Conservation (phyloP, 768 basidiomycete species). For the Leccinellum albellum region DNA sequence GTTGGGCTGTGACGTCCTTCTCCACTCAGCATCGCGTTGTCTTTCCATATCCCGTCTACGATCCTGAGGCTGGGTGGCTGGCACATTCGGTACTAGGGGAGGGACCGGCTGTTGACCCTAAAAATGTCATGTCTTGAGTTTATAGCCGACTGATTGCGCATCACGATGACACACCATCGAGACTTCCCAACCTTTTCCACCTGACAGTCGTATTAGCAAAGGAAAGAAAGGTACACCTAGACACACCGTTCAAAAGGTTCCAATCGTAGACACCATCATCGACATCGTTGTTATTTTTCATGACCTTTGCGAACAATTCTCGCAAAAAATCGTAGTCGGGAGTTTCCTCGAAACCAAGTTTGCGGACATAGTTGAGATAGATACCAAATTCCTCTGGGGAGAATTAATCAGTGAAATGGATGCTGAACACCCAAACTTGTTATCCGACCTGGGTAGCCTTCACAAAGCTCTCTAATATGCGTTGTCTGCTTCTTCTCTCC, state of each 20-base stretch:
- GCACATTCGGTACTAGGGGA: constrained; percentile 58
- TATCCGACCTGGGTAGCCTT: constrained; percentile 83
- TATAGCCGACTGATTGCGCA: neutral
- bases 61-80: constrained; percentile 48
- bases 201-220: constrained; percentile 34
- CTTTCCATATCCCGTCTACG: constrained; percentile 52
- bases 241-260: constrained; percentile 82
- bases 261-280: constrained; percentile 97
- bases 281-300: constrained; percentile 85
- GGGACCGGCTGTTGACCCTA: constrained; percentile 65
- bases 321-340: constrained; percentile 98
- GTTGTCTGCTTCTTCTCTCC: constrained; percentile 99
- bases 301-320: constrained; percentile 89
- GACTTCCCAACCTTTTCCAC: constrained; percentile 93
- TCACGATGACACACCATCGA: constrained; percentile 53
- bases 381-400: constrained; percentile 92
- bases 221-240: neutral
- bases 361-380: constrained; percentile 98
- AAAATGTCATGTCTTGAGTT: constrained; percentile 8
- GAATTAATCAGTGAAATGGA: constrained; percentile 4
- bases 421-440: neutral
- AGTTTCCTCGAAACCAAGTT: constrained; percentile 97
- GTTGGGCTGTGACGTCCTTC: constrained; percentile 55
- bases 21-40: constrained; percentile 57
- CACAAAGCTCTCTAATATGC: constrained; percentile 93